Evolutionary conservation across 1,284 basidiomycete species (phyloP).

Genomic region (Amylostereum areolatum): DNA sequence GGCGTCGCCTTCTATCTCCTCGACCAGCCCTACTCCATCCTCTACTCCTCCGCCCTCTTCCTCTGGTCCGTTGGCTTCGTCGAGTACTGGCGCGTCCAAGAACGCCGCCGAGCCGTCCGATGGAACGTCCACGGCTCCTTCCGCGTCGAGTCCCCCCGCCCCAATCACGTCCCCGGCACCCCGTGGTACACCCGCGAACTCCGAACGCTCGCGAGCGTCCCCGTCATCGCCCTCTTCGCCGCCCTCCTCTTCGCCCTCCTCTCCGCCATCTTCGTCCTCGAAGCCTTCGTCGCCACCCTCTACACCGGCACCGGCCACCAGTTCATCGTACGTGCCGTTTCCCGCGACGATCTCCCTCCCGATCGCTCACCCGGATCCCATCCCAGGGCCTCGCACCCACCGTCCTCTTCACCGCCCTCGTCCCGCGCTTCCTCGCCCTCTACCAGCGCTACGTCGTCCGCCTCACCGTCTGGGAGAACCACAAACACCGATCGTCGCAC

Average conservation of each 20-base stretch:
- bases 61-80: slow-evolving; percentile 84
- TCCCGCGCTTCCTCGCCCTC: slow-evolving; percentile 78
- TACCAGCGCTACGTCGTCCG: slow-evolving; percentile 69
- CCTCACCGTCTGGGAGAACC: slow-evolving; percentile 90
- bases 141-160: slow-evolving; percentile 71
- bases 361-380: slow-evolving; percentile 3
- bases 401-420: slow-evolving; percentile 73
- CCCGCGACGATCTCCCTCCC: neutral
- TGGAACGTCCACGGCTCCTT: slow-evolving; percentile 78
- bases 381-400: slow-evolving; percentile 76
- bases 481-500: slow-evolving; percentile 73
- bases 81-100: slow-evolving; percentile 84
- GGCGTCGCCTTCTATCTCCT: slow-evolving; percentile 61
- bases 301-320: slow-evolving; percentile 85
- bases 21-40: slow-evolving; percentile 64
- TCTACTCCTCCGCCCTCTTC: slow-evolving; percentile 73
- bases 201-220: slow-evolving; percentile 70
- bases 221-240: slow-evolving; percentile 76
- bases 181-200: slow-evolving; percentile 76
- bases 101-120: slow-evolving; percentile 72
- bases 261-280: slow-evolving; percentile 79
- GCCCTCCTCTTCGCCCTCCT: slow-evolving; percentile 64
- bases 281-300: slow-evolving; percentile 80
- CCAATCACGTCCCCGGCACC: slow-evolving; percentile 51
- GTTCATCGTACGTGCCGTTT: slow-evolving; percentile 52